phyloP scores from a whole-genome alignment of 805 yeast species.

The Blastobotrys peoriensis region DNA sequence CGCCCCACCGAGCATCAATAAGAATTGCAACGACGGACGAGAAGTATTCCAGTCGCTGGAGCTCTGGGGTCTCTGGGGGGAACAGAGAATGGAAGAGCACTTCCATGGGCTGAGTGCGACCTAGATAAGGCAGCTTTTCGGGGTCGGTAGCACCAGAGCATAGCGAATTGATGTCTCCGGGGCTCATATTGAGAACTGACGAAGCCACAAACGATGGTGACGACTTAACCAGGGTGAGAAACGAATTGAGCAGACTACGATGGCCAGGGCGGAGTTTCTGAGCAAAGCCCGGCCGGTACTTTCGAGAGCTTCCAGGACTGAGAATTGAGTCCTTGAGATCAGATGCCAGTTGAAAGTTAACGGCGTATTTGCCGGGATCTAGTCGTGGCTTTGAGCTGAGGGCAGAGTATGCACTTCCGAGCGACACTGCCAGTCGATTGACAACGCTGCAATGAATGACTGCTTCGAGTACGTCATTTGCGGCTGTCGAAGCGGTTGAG shows the following conservation, averaged over 20 bases:
- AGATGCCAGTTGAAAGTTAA: conserved; percentile 16
- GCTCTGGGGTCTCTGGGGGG: conserved; percentile 21
- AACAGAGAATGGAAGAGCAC: conserved; percentile 28
- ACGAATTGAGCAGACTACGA: conserved; percentile 28
- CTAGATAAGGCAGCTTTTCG: conserved; percentile 21
- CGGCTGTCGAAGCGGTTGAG: conserved; percentile 10
- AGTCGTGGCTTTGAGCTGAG: conserved; percentile 10
- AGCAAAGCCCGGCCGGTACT: conserved; percentile 12
- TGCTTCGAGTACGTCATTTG: conserved; percentile 13
- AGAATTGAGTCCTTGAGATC: conserved; percentile 16
- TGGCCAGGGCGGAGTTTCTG: conserved; percentile 19
- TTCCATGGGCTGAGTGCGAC: conserved; percentile 25
- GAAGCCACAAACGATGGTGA: conserved; percentile 31
- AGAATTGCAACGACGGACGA: conserved; percentile 22
- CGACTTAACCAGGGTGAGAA: conserved; percentile 28
- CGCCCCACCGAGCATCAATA: conserved; percentile 18
- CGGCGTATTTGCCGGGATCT: conserved; percentile 17
- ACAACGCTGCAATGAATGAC: conserved; percentile 16
- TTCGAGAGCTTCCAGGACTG: conserved; percentile 2
- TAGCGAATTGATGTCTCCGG: conserved; percentile 13
- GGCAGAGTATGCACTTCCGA: conserved; percentile 7
- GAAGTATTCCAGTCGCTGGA: conserved; percentile 24
- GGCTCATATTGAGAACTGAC: conserved; percentile 21
- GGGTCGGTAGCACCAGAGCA: conserved; percentile 10
- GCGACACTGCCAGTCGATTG: conserved; percentile 15